A percentile compares a stretch with the other conserved stretches of the same genome.
phyloP scores from a whole-genome alignment of 345 rosid genomes.

The Populus alba region DNA sequence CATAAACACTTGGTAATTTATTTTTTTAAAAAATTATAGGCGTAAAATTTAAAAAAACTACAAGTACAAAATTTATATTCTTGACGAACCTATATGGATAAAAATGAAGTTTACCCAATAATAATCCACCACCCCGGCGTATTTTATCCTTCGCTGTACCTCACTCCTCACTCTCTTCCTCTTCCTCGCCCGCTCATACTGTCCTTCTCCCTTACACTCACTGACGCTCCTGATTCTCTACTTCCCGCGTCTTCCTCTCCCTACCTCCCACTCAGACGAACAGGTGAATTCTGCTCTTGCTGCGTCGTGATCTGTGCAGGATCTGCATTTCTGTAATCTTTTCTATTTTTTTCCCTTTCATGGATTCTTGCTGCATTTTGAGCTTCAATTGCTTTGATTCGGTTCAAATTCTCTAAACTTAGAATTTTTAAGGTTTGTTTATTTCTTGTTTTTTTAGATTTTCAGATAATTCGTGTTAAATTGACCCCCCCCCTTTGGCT shows the following conservation, averaged over 20 bases:
- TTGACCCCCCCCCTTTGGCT: conserved; percentile 10
- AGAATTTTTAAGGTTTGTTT: background rate
- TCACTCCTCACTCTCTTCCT: background rate
- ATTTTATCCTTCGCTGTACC: conserved; percentile 19
- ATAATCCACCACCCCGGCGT: conserved; percentile 9
- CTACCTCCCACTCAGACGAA: background rate
- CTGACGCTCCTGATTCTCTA: background rate
- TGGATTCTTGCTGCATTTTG: background rate
- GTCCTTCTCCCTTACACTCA: background rate
- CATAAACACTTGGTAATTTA: too few relatives aligned
- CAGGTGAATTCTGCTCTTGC: conserved; percentile 17
- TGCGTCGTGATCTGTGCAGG: background rate
- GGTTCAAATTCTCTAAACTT: background rate
- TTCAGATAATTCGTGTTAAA: too few relatives aligned
- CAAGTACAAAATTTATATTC: too few relatives aligned
- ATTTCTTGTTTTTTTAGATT: background rate
- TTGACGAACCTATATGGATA: background rate
- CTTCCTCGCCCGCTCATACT: background rate
- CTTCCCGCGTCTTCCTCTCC: background rate
- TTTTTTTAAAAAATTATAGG: too few relatives aligned
- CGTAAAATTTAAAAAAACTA: too few relatives aligned
- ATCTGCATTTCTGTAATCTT: background rate
- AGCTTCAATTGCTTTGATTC: background rate
- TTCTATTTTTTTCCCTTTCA: background rate
- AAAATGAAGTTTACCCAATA: background rate